Conservation (phyloP, 768 basidiomycete species). For the Imleria badia region DNA sequence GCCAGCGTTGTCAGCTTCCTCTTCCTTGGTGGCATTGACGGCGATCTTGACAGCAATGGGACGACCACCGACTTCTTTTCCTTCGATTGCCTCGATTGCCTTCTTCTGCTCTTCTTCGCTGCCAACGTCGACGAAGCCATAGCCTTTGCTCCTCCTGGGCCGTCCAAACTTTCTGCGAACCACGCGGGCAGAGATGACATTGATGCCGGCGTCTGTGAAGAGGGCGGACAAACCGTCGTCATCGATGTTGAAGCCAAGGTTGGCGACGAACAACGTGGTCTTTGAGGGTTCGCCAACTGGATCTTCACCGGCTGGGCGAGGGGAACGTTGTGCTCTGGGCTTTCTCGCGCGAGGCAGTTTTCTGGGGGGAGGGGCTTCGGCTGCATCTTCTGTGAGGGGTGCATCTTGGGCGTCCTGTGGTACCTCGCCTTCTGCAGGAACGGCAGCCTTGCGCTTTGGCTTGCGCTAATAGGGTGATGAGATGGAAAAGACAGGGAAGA, state of each 20-base stretch:
- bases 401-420: constrained; percentile 30
- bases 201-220: constrained; percentile 86
- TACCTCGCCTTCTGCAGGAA: constrained; percentile 34
- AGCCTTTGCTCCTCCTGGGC: constrained; percentile 90
- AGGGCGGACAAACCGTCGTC: constrained; percentile 77
- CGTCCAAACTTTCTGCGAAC: constrained; percentile 83
- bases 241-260: constrained; percentile 92
- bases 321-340: constrained; percentile 53
- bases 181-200: constrained; percentile 83
- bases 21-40: constrained; percentile 74
- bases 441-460: constrained; percentile 39
- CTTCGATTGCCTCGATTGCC: constrained; percentile 83
- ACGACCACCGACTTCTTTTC: constrained; percentile 85
- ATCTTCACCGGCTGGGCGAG: constrained; percentile 77
- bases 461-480: constrained; percentile 49
- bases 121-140: constrained; percentile 96
- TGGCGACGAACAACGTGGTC: constrained; percentile 93
- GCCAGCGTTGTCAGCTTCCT: constrained; percentile 44
- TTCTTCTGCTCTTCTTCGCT: constrained; percentile 86
- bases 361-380: constrained; percentile 34
- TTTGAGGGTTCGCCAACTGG: constrained; percentile 87
- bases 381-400: constrained; percentile 37
- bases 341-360: constrained; percentile 56
- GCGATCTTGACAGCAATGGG: constrained; percentile 93
- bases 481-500: background rate